Evolutionary conservation across 768 basidiomycete species (phyloP).

Genomic region (Rhizopogon salebrosus): DNA sequence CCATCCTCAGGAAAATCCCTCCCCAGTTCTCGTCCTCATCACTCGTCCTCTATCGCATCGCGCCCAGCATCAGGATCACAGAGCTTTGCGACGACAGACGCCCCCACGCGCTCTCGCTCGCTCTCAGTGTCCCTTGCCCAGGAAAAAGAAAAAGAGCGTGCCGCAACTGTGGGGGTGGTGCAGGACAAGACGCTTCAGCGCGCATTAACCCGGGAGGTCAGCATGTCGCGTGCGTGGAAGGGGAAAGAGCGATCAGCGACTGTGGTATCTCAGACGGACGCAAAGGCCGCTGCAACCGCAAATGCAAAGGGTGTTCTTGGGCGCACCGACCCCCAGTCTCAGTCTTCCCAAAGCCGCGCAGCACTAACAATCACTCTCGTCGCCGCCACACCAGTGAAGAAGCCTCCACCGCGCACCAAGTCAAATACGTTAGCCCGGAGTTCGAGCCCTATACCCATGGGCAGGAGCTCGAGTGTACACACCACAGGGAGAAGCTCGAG

Average conservation of each 20-base stretch:
- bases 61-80: neutral
- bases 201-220: constrained; percentile 63
- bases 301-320: neutral
- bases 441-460: neutral
- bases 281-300: constrained; percentile 11
- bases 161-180: constrained; percentile 29
- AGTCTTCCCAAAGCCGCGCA: constrained; percentile 2
- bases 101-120: constrained; percentile 50
- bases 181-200: constrained; percentile 39
- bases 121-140: constrained; percentile 68
- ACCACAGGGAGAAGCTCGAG: neutral
- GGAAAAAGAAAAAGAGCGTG: constrained; percentile 42
- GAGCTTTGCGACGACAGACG: constrained; percentile 13
- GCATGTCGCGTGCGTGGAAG: constrained; percentile 73
- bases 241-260: constrained; percentile 22
- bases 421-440: constrained; percentile 7
- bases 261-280: constrained; percentile 12
- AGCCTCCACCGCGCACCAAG: constrained; percentile 8
- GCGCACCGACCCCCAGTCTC: neutral
- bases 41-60: constrained; percentile 18
- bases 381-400: constrained; percentile 49
- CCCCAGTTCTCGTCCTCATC: constrained; percentile 13
- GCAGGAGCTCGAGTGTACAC: neutral
- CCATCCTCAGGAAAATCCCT: constrained; percentile 7
- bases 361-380: constrained; percentile 36